Base-by-base conservation (phyloP, 345 rosid genomes). In the Populus deltoides region DNA sequence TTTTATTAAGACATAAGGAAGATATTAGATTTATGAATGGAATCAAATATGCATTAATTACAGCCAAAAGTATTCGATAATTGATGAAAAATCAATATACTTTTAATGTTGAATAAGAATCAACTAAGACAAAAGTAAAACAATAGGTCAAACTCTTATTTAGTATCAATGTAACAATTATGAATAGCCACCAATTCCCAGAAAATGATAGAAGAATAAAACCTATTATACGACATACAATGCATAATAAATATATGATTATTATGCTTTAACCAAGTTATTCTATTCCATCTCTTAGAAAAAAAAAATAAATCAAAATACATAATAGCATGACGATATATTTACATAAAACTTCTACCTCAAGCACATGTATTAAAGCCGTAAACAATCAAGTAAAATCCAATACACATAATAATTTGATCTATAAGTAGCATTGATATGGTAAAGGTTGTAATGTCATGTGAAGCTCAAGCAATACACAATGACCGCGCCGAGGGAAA, bases 41-140 rank as follows among this genome's bases (percentile, higher is more conserved):
- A 68, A 67, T 43, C 31, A 72, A 72, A 72, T 72, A 65, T 72
- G 22, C 66, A 9, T 36, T 35, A 45, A 63, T 51, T 78, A 72
- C 0, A 18, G 38, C 65, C 3, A 71, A 55, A 29, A 66, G 10
- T 67, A 73, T 73, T 53, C 1, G n/a, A 31, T 73, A 66, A 73
- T 29, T 31, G 25, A 24, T 7, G 43, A 68, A 68, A 29, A 41
- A 69, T 77, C 68, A 59, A 25, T 63, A 63, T 75, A 5, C 75
- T 55, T 80, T 17, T 31, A 74, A 74, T 22, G 8, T 69, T 22
- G 16, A 69, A 65, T 35, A 16, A 45, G 5, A 65, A 38, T 74
- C 78, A 55, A 57, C 35, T 43, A 22, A 18, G 49, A 43, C 7
- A 41, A 15, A 53, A 68, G 16, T 61, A 74, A 74, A 74, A 31